A percentile compares a stretch with the other conserved stretches of the same genome.
Conservation (phyloP, 306 rosid genomes). For the Rosa persica region DNA sequence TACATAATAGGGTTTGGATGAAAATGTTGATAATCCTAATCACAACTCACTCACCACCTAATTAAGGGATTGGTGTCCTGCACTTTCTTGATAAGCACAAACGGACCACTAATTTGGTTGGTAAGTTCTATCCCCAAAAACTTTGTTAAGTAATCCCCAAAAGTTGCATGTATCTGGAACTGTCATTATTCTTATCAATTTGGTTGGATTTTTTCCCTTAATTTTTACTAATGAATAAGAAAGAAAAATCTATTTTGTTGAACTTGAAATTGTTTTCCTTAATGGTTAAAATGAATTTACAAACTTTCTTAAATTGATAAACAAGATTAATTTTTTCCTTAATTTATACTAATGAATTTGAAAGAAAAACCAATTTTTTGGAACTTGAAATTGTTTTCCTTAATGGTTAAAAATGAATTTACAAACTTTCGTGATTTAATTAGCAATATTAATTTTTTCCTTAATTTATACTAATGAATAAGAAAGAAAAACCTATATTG, state of each 20-base stretch:
- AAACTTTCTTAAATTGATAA: background rate
- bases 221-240: background rate
- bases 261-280: background rate
- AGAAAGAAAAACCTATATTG: background rate
- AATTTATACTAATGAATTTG: background rate
- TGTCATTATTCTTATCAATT: background rate
- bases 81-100: background rate
- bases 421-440: too few species aligned
- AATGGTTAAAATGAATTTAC: background rate
- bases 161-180: background rate
- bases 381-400: background rate
- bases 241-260: background rate
- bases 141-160: background rate
- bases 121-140: background rate
- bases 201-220: background rate
- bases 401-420: background rate
- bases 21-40: slow-evolving; percentile 8
- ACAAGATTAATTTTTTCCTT: background rate
- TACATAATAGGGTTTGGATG: background rate
- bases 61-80: background rate
- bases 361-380: background rate
- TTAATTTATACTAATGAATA: background rate
- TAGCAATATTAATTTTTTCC: too few species aligned
- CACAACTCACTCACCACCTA: background rate
- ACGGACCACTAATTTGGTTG: background rate